Percentiles rank a stretch among this genome's conserved stretches.
These are phyloP conservation scores for Smallanthus sonchifolius DNA, from an alignment of 129 eudicot species.

Conservation along the genomic window DNA sequence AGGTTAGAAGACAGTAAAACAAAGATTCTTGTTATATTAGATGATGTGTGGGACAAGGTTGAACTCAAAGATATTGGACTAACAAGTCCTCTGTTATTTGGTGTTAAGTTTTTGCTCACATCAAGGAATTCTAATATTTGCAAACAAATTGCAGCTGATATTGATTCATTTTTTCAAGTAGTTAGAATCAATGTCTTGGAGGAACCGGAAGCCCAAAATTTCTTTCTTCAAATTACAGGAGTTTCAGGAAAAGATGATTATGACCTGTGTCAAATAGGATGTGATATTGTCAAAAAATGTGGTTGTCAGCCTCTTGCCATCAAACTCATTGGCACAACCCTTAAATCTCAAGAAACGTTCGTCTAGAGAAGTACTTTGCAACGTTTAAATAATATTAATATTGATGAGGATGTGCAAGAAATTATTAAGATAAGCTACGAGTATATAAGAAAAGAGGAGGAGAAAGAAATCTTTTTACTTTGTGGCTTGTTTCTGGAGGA, in stretches of 20 bases:
- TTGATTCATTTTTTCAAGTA: neutral
- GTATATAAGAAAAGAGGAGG: neutral
- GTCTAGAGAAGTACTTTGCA: neutral
- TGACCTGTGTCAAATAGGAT: neutral
- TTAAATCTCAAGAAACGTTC: neutral
- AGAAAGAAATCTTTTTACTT: neutral
- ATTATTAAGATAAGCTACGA: conserved; percentile 3
- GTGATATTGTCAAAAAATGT: neutral
- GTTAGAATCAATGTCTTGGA: neutral
- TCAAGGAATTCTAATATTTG: neutral
- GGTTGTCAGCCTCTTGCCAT: neutral
- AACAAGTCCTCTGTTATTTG: conserved; percentile 2
- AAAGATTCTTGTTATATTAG: neutral
- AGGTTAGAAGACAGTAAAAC: neutral
- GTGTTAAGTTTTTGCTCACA: neutral
- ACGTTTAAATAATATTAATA: neutral
- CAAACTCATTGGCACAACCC: neutral
- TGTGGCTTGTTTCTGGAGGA: conserved; percentile 10
- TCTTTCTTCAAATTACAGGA: neutral
- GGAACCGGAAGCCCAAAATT: neutral
- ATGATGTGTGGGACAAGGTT: neutral
- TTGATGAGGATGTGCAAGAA: neutral
- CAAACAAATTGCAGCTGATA: neutral
- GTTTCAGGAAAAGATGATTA: neutral
- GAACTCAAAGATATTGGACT: neutral